phyloP scores from a whole-genome alignment of 2,329 filamentous ascomycete genomes.

The Chaetomiaceae sp. region DNA sequence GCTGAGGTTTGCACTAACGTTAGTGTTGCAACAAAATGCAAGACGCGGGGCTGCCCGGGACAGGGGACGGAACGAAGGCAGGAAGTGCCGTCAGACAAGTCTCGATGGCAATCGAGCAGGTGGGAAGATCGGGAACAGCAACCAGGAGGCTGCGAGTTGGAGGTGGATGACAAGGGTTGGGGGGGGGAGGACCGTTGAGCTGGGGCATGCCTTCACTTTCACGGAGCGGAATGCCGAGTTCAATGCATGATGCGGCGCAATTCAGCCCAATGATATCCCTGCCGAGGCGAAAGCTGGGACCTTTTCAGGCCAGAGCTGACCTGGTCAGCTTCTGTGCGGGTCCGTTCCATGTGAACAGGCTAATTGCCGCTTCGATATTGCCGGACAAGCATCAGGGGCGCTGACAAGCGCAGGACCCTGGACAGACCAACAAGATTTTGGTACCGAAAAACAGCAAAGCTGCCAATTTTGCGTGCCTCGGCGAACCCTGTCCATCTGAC shows the following conservation, averaged over 20 bases:
- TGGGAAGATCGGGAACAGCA: background rate
- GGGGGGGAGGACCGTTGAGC: slow-evolving; percentile 13
- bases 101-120: background rate
- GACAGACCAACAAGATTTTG: slow-evolving; percentile 5
- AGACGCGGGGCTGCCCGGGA: background rate
- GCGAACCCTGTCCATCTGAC: slow-evolving; percentile 13
- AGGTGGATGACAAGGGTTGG: background rate
- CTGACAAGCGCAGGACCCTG: slow-evolving; percentile 13
- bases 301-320: slow-evolving; percentile 9
- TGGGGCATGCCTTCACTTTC: slow-evolving; percentile 12
- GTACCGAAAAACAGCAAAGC: slow-evolving; percentile 14
- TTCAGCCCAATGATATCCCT: slow-evolving; percentile 21
- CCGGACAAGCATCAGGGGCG: slow-evolving; percentile 12
- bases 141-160: slow-evolving; percentile 1
- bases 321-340: slow-evolving; percentile 6
- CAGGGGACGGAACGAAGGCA: slow-evolving; percentile 18
- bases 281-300: slow-evolving; percentile 16
- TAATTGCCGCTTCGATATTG: slow-evolving; percentile 29
- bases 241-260: slow-evolving; percentile 20
- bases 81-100: slow-evolving; percentile 12
- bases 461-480: slow-evolving; percentile 22
- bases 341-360: slow-evolving; percentile 25
- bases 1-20: slow-evolving; percentile 8
- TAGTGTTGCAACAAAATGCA: background rate
- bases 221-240: slow-evolving; percentile 28